These are phyloP conservation scores for Juncus effusus DNA, from an alignment of 176 grass and related monocot genomes.

Conservation along the genomic window DNA sequence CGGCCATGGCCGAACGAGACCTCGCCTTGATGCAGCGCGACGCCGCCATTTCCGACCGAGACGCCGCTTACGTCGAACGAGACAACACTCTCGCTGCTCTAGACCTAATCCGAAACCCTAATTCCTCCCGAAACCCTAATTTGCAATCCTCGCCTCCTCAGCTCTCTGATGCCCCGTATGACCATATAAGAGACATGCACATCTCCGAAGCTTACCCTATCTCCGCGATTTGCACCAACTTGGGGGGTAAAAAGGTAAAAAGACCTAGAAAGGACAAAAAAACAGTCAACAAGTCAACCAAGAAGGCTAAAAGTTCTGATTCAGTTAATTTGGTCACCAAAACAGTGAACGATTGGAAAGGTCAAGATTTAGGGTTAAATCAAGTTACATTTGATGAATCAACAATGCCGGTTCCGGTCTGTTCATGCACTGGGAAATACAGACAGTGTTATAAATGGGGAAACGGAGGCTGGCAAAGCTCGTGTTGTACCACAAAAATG, in stretches of 20 bases:
- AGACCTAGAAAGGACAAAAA: slow-evolving; percentile 55
- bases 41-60: slow-evolving; percentile 66
- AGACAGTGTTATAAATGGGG: slow-evolving; percentile 88
- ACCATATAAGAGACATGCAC: slow-evolving; percentile 70
- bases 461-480: slow-evolving; percentile 79
- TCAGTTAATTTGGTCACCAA: slow-evolving; percentile 40
- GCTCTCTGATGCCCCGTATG: slow-evolving; percentile 74
- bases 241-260: slow-evolving; percentile 41
- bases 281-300: slow-evolving; percentile 50
- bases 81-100: slow-evolving; percentile 75
- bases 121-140: slow-evolving; percentile 50
- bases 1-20: slow-evolving; percentile 70
- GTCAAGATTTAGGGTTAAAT: slow-evolving; percentile 72
- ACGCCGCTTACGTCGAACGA: slow-evolving; percentile 66
- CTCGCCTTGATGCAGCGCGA: slow-evolving; percentile 72
- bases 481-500: slow-evolving; percentile 81
- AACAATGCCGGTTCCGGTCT: slow-evolving; percentile 65
- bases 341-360: slow-evolving; percentile 57
- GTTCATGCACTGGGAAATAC: slow-evolving; percentile 67
- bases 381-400: slow-evolving; percentile 64
- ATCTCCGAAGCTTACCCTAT: slow-evolving; percentile 78
- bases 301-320: slow-evolving; percentile 38
- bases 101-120: slow-evolving; percentile 48
- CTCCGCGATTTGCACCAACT: slow-evolving; percentile 30
- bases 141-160: slow-evolving; percentile 56